Evolutionary conservation across 148 eudicot species (phyloP), one percentile per base, ranked within the genome.

Genomic region (Camellia japonica): DNA sequence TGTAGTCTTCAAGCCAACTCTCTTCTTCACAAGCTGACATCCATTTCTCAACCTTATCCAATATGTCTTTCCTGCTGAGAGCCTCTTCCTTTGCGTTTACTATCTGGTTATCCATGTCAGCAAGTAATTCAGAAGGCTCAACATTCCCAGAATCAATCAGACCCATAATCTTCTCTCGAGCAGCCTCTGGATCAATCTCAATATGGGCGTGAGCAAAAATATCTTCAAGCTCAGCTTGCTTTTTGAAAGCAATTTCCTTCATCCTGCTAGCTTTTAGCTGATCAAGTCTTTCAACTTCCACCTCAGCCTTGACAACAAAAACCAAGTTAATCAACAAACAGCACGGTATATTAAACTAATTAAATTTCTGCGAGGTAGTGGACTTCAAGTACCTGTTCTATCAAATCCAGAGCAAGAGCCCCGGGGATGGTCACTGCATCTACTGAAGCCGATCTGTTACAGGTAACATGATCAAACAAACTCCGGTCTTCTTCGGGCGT

Each of bases 21-120:
- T 97, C 99, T 87, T 97, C 99, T 90, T 97, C 99, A 90, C 99
- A 97, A 59, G 99, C 97, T 38, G 98, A 92, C 99, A 97, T 97
- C 99, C 99, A 97, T 84, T 87, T 97, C 89, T 97, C 99, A 67
- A 97, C 99, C 88, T 91, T 94, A 86, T 97, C 99, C 85, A 97
- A 87, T 82, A 97, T 97, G 41, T 97, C 97, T 84, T 94, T 97
- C 81, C 99, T 87, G 83, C 99, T 97, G 71, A 85, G 56, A 82
- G 95, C 91, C 94, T 92, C 99, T 83, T 97, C 98, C 87, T 92
- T 97, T 44, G 99, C 99, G 46, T 90, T 89, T 79, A 80, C 74
- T 46, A 97, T 97, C 89, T 94, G 97, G 83, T 84, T 92, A 81
- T 97, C 99, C 99, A 97, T 94, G 82, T 94, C 98, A 77, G 97